These are phyloP conservation scores for Nidula niveotomentosa DNA, from an alignment of 1,284 basidiomycete genomes.

Conservation along the genomic window DNA sequence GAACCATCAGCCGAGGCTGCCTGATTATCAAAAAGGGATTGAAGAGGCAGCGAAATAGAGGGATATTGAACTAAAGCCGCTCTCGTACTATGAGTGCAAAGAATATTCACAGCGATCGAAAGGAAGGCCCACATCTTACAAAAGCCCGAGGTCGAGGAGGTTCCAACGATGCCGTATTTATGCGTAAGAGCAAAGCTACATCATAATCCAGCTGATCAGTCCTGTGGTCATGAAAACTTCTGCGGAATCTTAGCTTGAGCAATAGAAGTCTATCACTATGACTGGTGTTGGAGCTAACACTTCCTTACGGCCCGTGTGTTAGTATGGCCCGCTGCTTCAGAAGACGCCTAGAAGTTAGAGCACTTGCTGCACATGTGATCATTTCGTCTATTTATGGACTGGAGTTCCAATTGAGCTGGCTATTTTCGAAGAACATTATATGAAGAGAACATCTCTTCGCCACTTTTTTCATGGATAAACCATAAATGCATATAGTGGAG, in stretches of 20 bases:
- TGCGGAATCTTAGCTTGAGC: neutral
- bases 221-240: neutral
- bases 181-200: neutral
- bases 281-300: neutral
- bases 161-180: neutral
- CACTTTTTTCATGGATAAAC: too few relatives aligned
- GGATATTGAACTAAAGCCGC: slow-evolving; percentile 14
- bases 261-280: neutral
- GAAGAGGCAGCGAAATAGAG: slow-evolving; percentile 23
- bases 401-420: too few relatives aligned
- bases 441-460: too few relatives aligned
- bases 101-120: too few relatives aligned
- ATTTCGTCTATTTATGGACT: too few relatives aligned
- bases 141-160: neutral
- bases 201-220: neutral
- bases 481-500: too few relatives aligned
- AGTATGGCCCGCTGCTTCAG: too few relatives aligned
- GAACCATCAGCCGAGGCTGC: slow-evolving; percentile 38
- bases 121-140: neutral
- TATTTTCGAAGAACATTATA: too few relatives aligned
- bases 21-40: slow-evolving; percentile 33
- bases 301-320: too few relatives aligned
- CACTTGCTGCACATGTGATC: too few relatives aligned
- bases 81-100: neutral
- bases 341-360: too few relatives aligned